Evolutionary conservation across 2,329 filamentous ascomycete species (phyloP), one percentile per base, ranked within the genome.

Genomic region (Coniosporium tulheliwenetii): DNA sequence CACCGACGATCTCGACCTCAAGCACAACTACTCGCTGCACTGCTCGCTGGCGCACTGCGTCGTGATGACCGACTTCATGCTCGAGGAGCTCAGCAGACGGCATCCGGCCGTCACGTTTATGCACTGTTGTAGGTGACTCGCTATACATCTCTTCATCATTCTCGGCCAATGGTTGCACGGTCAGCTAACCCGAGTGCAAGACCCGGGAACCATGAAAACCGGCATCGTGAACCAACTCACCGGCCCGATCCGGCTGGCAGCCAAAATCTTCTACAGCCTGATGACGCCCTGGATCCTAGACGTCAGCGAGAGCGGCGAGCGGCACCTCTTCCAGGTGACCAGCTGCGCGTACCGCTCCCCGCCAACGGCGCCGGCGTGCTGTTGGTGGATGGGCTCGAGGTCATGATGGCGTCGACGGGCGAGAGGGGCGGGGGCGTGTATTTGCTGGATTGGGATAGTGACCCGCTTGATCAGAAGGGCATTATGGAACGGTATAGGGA

Each of bases 71-170:
- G 66, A 74, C 53, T 67, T 67, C 47, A 67, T 66, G 8, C 57
- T 76, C 33, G 70, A 71, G 40, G 60, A 67, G 12, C 52, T 76
- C 3, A 65, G 70, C 0, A 52, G 55, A 3, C 49, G 59, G 9
- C 62, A 70, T 19, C 67, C 68, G 0, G 55, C 57, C 2, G 64
- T 64, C 0, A 61, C 60, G 1, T 74, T 73, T 51, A 49, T 69
- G 13, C 71, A 75, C 41, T 57, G 61, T 2, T 69, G 19, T 7
- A 26, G 7, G 19, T 26, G 19, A 7, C 19, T 7, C 19, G 4
- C 19, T n/a, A n/a, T n/a, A n/a, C n/a, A n/a, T n/a, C 3, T 26
- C 19, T 4, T 26, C 19, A 26, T 26, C 19, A 26, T 26, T 7
- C 19, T 26, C 19, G 19, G 19, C 19, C 19, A 26, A 26, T 3